Conservation (phyloP, 805 yeast genomes). For the Lipomyces oligophaga region DNA sequence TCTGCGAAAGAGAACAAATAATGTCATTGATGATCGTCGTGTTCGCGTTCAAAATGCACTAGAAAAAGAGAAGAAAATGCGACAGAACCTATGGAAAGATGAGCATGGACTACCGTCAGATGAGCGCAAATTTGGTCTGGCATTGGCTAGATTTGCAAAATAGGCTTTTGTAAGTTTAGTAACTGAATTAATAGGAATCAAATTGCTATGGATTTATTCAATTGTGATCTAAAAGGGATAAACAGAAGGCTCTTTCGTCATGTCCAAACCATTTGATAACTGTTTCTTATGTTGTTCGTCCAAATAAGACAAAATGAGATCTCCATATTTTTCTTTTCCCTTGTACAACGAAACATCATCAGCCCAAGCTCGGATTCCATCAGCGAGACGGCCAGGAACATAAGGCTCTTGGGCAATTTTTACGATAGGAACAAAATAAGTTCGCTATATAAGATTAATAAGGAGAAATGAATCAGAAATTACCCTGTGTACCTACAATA, state of each 20-base stretch:
- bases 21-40: slow-evolving; percentile 82
- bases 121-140: slow-evolving; percentile 24
- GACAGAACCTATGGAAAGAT: slow-evolving; percentile 49
- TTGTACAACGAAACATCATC: slow-evolving; percentile 58
- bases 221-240: slow-evolving; percentile 23
- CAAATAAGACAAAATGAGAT: slow-evolving; percentile 20
- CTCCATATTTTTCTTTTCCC: slow-evolving; percentile 42
- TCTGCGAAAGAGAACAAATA: slow-evolving; percentile 76
- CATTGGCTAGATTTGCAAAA: slow-evolving; percentile 25
- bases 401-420: slow-evolving; percentile 57
- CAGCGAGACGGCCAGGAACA: slow-evolving; percentile 55
- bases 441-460: slow-evolving; percentile 37
- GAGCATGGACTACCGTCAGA: slow-evolving; percentile 40
- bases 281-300: slow-evolving; percentile 28
- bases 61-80: slow-evolving; percentile 65
- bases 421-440: slow-evolving; percentile 55
- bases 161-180: too few species aligned
- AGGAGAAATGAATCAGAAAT: background rate
- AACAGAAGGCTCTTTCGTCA: slow-evolving; percentile 13
- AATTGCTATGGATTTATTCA: background rate
- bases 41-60: slow-evolving; percentile 70
- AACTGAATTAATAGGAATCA: background rate
- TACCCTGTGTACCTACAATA: slow-evolving; percentile 33
- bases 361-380: slow-evolving; percentile 59
- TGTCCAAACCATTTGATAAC: slow-evolving; percentile 15